Conservation (phyloP, 495 filamentous ascomycete species). For the Delitschia confertaspora region DNA sequence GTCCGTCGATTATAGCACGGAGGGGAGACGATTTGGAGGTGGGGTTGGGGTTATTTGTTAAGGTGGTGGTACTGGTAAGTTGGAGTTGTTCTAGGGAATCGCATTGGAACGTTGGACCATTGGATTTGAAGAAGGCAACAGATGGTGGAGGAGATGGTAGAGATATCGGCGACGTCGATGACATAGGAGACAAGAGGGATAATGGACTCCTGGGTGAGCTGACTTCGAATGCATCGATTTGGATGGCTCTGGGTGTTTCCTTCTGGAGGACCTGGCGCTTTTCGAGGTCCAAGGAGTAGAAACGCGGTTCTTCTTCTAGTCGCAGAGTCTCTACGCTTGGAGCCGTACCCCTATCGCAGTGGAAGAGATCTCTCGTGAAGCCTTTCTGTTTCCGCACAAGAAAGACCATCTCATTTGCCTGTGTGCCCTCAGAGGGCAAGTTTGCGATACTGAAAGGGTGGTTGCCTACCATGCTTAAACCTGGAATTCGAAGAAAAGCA, state of each 20-base stretch:
- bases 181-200: background rate
- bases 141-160: no score
- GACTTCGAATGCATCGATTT: background rate
- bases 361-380: slow-evolving; percentile 10
- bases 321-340: no score
- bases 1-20: slow-evolving; percentile 17
- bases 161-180: slow-evolving; percentile 1
- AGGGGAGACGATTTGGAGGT: background rate
- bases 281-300: background rate
- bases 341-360: background rate
- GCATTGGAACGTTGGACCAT: no score
- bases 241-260: no score
- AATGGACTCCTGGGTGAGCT: background rate
- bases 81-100: background rate
- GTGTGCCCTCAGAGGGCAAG: slow-evolving; percentile 2
- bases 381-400: slow-evolving; percentile 8
- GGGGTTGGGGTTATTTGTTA: background rate
- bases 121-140: no score
- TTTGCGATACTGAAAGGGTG: slow-evolving; percentile 20
- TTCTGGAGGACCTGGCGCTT: background rate
- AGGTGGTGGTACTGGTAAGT: background rate
- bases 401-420: slow-evolving; percentile 12
- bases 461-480: slow-evolving; percentile 6
- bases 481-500: slow-evolving; percentile 12
- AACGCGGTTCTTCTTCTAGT: no score